Evolutionary conservation across 2,329 filamentous ascomycete genomes (phyloP), one percentile per base, ranked within the genome.

Genomic region (Gnomoniopsis smithogilvyi): DNA sequence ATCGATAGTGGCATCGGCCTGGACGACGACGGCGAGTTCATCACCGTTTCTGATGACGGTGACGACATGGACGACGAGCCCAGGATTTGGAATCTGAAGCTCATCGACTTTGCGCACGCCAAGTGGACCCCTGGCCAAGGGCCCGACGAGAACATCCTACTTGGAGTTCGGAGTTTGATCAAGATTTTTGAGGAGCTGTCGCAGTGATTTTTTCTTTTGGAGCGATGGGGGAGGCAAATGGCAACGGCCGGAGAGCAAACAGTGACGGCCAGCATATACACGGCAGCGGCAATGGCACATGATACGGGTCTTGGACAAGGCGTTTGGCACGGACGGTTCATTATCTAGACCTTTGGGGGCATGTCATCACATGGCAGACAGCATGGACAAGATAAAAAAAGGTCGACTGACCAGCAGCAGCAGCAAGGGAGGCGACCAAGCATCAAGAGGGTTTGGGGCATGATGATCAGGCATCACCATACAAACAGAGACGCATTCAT

Each of bases 41-140:
- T 68, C 12, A 46, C 19, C n/a, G 24, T 65, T 48, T 34, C 38
- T 63, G 51, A 30, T 14, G 72, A 72, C 43, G 36, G 33, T 11
- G 77, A 79, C 1, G 77, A 86, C 1, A 82, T 85, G 2, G 76
- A 79, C 49, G 78, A 82, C 54, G 69, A 76, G 61, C 89, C 89
- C 0, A 87, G 87, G 66, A 84, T 96, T 47, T 91, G 89, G 67
- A 83, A 86, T 14, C 80, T 97, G 52, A 95, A 94, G 70, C 80
- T 99, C 63, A 99, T 99, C 66, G 95, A 99, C 72, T 99, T 99
- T 80, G 95, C 95, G 1, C 95, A 99, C 73, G 95, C 95, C 12
- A 76, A 80, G 52, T 98, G 89, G 87, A 89, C 86, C 1, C 89
- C 91, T 0, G 91, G 92, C 1, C 76, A 89, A 67, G 94, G 94